Conservation (phyloP, 306 rosid genomes). For the Herpetospermum pedunculosum region DNA sequence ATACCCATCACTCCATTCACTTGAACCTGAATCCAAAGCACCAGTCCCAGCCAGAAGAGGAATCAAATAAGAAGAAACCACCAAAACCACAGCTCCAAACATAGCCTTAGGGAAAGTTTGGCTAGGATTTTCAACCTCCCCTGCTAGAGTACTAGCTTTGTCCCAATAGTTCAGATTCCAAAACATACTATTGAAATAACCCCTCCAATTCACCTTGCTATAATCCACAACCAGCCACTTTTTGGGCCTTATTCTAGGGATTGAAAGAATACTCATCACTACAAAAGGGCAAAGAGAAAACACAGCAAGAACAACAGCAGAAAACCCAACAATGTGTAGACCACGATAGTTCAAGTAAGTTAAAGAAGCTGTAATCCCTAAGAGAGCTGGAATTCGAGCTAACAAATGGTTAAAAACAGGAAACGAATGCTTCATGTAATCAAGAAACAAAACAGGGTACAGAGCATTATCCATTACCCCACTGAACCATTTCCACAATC, state of each 20-base stretch:
- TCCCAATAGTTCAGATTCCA: constrained; percentile 98
- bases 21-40: constrained; percentile 38
- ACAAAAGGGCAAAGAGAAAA: constrained; percentile 72
- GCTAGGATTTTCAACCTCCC: constrained; percentile 78
- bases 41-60: constrained; percentile 91
- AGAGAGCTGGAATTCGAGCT: constrained; percentile 63
- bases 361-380: constrained; percentile 48
- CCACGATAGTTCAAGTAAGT: constrained; percentile 80
- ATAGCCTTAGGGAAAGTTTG: constrained; percentile 75
- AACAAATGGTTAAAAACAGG: constrained; percentile 35
- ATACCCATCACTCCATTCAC: constrained; percentile 80
- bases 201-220: constrained; percentile 50
- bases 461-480: constrained; percentile 94
- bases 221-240: constrained; percentile 52
- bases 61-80: constrained; percentile 63
- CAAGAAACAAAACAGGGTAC: constrained; percentile 79
- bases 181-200: constrained; percentile 70
- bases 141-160: constrained; percentile 84
- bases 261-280: constrained; percentile 47
- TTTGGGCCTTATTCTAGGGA: constrained; percentile 43
- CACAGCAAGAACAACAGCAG: constrained; percentile 61
- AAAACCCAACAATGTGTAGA: constrained; percentile 69
- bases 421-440: constrained; percentile 66
- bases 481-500: constrained; percentile 91
- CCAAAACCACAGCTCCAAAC: constrained; percentile 65